Evolutionary conservation across 768 basidiomycete species (phyloP), one percentile per base, ranked within the genome.

Genomic region (Xerocomus brunneocitrinus): DNA sequence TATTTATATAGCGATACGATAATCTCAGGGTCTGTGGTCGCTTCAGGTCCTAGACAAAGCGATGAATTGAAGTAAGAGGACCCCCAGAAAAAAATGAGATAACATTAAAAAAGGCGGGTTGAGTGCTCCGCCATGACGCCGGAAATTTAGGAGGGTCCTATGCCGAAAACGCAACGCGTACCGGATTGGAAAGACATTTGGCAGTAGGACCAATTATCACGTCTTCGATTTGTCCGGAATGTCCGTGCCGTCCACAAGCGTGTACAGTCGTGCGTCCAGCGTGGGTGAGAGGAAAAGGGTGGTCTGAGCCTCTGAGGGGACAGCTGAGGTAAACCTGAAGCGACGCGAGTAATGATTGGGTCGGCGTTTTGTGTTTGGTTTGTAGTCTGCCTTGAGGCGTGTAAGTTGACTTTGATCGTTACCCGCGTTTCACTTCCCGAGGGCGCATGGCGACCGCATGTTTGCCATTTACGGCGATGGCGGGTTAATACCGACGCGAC

Each of bases 391-490:
- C 62, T 65, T 67, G 71, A 70, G 64, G 70, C 67, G 50, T 39
- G 31, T 54, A 25, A 41, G 67, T 49, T 54, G 53, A 31, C 51
- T 67, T 55, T 59, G 54, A 57, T 65, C 57, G 55, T 60, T 49
- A 55, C 58, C 54, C 55, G 56, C 49, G 56, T 58, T 35, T 62
- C 57, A 59, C 59, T 63, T 67, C 57, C 56, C 51, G 56, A 61
- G 13, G 59, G 60, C 63, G 60, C 73, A 62, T 73, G 73, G 58
- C 42, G 48, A 56, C 61, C 64, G 68, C 73, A 62, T 74, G 73
- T 67, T 63, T 52, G 48, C 60, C 61, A 53, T 64, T 69, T 67
- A 62, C 56, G 65, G 68, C 58, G 56, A 62, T 62, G 61, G 57
- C 58, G 64, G 52, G 47, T 50, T 24, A 39, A 19, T 19, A 48